Conservation (phyloP, 2,329 filamentous ascomycete genomes). For the Drechslera avenae region DNA sequence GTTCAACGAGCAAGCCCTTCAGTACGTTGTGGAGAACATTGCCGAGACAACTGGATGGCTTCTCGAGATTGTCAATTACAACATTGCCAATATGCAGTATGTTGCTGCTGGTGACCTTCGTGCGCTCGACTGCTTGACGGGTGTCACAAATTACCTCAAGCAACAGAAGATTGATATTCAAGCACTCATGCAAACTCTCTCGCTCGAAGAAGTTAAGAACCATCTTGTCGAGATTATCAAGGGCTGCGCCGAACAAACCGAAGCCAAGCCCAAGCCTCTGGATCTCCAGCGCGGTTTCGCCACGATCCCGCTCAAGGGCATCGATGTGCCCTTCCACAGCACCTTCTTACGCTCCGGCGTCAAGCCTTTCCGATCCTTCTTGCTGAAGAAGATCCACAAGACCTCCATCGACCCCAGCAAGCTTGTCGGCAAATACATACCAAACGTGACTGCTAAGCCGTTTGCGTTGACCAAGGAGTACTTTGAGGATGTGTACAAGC, state of each 20-base stretch:
- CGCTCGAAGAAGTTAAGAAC: constrained; percentile 87
- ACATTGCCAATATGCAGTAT: constrained; percentile 73
- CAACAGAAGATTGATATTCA: constrained; percentile 97
- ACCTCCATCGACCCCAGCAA: constrained; percentile 97
- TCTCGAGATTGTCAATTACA: constrained; percentile 98
- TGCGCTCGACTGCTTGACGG: constrained; percentile 69
- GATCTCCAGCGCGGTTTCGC: constrained; percentile 94
- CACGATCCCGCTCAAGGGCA: constrained; percentile 94
- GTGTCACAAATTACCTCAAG: constrained; percentile 94
- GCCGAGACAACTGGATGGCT: constrained; percentile 93
- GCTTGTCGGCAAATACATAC: constrained; percentile 97
- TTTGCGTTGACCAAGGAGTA: constrained; percentile 98
- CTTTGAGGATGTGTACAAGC: constrained; percentile 96
- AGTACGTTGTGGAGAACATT: constrained; percentile 96
- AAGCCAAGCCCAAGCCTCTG: constrained; percentile 84
- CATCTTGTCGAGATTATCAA: constrained; percentile 90
- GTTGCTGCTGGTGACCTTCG: constrained; percentile 70
- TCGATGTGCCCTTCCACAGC: constrained; percentile 98
- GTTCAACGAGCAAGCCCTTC: constrained; percentile 95
- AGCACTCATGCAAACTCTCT: constrained; percentile 82
- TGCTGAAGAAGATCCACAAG: constrained; percentile 99
- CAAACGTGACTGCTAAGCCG: constrained; percentile 94
- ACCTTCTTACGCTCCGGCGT: constrained; percentile 97
- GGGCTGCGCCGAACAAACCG: constrained; percentile 83
- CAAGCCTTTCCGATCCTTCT: constrained; percentile 97